These are phyloP conservation scores for Trichophyton verrucosum DNA, from an alignment of 2,329 filamentous ascomycete genomes.

Conservation along the genomic window DNA sequence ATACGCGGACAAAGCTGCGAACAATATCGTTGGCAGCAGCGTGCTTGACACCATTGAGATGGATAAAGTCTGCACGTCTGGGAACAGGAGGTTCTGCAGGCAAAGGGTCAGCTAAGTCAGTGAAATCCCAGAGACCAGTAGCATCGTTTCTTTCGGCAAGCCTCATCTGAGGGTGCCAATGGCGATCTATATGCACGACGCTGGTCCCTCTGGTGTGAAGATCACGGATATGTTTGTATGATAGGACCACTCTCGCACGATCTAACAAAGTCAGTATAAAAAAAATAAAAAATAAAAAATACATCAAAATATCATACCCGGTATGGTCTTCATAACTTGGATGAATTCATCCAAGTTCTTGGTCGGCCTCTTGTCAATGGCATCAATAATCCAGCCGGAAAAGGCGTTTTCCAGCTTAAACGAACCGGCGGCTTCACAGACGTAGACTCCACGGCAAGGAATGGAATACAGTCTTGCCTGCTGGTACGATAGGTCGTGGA, in stretches of 20 bases:
- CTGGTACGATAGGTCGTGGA: slow-evolving; percentile 94
- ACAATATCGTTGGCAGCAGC: slow-evolving; percentile 87
- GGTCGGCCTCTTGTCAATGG: slow-evolving; percentile 82
- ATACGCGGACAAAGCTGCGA: slow-evolving; percentile 85
- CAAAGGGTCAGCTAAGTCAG: slow-evolving; percentile 67
- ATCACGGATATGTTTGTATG: slow-evolving; percentile 90
- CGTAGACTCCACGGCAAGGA: slow-evolving; percentile 79
- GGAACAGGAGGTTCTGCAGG: slow-evolving; percentile 60
- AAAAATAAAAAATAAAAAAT: neutral
- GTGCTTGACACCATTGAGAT: slow-evolving; percentile 76
- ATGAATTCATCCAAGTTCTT: slow-evolving; percentile 81
- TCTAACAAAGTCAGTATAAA: slow-evolving; percentile 28
- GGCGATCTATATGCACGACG: slow-evolving; percentile 83
- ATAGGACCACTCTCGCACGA: slow-evolving; percentile 73
- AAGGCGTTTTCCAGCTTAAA: slow-evolving; percentile 88
- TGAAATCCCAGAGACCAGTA: slow-evolving; percentile 90
- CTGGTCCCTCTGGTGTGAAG: slow-evolving; percentile 88
- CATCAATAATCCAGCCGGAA: slow-evolving; percentile 86
- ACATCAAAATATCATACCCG: slow-evolving; percentile 39
- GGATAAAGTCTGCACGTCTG: slow-evolving; percentile 78
- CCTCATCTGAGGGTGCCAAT: slow-evolving; percentile 94
- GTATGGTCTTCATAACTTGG: slow-evolving; percentile 76
- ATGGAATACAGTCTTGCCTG: slow-evolving; percentile 94
- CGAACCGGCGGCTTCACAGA: slow-evolving; percentile 87
- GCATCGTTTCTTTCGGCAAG: slow-evolving; percentile 80